Base-by-base conservation (phyloP, 768 basidiomycete genomes). In the Pisolithus orientalis region DNA sequence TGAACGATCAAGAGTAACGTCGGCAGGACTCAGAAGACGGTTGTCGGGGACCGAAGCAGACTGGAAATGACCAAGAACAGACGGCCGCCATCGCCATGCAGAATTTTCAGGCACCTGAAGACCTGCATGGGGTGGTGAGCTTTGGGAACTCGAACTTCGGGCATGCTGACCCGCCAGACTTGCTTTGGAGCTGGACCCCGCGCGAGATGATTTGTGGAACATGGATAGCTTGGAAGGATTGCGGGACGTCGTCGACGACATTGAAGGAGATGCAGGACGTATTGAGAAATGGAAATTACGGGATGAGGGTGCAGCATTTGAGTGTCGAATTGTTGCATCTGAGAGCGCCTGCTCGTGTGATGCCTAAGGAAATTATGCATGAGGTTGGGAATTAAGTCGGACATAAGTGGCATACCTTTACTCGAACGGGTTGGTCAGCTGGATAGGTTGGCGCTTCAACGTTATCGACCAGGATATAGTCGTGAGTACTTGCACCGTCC, bases 11-110 rank as follows among this genome's bases (percentile, higher is more conserved):
- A 65, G 70, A 8, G 59, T 54, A 14, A 68, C 65, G 44, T 75
- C 79, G 16, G 75, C 73, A 29, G 75, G 71, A 42, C 70, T 65
- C 46, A 73, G 61, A 47, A 67, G 5, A 34, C 34, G 77, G 46
- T 70, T 56, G 61, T 74, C 77, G 40, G 77, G 70, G 29, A 70
- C 62, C 47, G 80, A 75, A 49, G 74, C 59, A 50, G 78, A 74
- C 28, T 77, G 70, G 60, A 87, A 87, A 57, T 86, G 80, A 6
- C 80, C 82, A 24, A 85, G 65, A 24, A 87, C 78, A 55, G 76
- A 81, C 10, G 85, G 83, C n/a, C 82, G 75, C 79, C 80, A 83
- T 66, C 70, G 78, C 47, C 78, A 72, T 10, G 71, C 60, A 27
- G 68, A 62, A 57, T 27, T 29, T 27, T 29, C 47, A 13, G 32